Evolutionary conservation across 1,284 basidiomycete species (phyloP).

Genomic region (Ceratobasidium sp.): DNA sequence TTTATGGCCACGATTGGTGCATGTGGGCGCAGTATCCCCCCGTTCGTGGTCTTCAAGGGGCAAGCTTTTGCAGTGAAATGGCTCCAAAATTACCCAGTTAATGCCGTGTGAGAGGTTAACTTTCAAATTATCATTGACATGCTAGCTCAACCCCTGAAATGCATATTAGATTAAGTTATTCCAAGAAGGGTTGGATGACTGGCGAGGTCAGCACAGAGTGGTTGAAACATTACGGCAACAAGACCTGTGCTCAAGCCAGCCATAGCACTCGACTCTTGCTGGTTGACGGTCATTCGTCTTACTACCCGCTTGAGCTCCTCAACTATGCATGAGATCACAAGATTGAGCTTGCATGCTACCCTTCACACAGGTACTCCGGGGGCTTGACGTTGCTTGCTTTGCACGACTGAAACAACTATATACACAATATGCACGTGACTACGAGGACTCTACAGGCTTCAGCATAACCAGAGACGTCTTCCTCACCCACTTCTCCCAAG

Average conservation of each 20-base stretch:
- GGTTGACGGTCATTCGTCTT: constrained; percentile 59
- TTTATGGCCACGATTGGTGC: constrained; percentile 56
- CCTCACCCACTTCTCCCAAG: constrained; percentile 4
- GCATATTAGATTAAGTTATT: constrained; percentile 50
- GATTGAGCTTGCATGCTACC: constrained; percentile 57
- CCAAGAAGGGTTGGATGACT: constrained; percentile 52
- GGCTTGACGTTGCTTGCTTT: constrained; percentile 46
- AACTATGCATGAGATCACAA: constrained; percentile 53
- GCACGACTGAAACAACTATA: constrained; percentile 29
- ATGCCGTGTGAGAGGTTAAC: constrained; percentile 28
- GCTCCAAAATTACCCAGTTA: constrained; percentile 48
- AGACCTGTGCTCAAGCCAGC: constrained; percentile 55
- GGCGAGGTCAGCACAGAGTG: constrained; percentile 53
- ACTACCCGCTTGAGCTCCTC: constrained; percentile 56
- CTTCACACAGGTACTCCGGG: constrained; percentile 54
- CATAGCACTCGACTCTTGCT: constrained; percentile 53
- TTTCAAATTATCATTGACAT: background rate
- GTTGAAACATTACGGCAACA: constrained; percentile 55
- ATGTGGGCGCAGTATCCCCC: constrained; percentile 52
- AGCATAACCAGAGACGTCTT: constrained; percentile 53
- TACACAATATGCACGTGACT: constrained; percentile 41
- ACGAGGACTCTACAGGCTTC: constrained; percentile 46
- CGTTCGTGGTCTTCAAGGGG: constrained; percentile 57
- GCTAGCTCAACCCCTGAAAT: too few species aligned
- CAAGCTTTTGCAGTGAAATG: constrained; percentile 53